phyloP scores from a whole-genome alignment of 2,329 filamentous ascomycete genomes.

The Cadophora sp. region DNA sequence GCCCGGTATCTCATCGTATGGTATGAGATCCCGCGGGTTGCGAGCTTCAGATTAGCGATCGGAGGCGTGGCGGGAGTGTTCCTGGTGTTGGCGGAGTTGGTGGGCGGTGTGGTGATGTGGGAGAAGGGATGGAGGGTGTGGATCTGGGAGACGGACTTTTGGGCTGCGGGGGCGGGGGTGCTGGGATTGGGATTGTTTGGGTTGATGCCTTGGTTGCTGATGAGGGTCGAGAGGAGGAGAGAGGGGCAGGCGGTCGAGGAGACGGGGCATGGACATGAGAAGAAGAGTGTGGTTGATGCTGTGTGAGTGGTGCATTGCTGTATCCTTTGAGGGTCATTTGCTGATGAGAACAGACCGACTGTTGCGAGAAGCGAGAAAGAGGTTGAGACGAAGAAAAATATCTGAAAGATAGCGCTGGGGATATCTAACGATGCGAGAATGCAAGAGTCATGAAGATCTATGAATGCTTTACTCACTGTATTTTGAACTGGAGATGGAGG shows the following conservation, averaged over 20 bases:
- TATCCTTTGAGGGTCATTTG: background rate
- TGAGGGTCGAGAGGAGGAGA: conserved; percentile 39
- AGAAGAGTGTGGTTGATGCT: conserved; percentile 28
- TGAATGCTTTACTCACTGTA: background rate
- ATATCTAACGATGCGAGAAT: background rate
- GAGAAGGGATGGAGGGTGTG: conserved; percentile 33
- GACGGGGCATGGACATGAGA: conserved; percentile 38
- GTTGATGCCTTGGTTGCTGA: conserved; percentile 40
- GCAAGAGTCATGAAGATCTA: background rate
- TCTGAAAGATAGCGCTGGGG: background rate
- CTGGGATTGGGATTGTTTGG: conserved; percentile 31
- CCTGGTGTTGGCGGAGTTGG: conserved; percentile 35
- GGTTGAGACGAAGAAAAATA: background rate
- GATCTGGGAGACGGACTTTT: conserved; percentile 32
- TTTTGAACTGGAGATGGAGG: background rate
- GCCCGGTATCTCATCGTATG: conserved; percentile 38
- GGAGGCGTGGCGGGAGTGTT: conserved; percentile 40
- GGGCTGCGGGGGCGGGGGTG: conserved; percentile 26
- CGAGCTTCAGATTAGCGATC: conserved; percentile 43
- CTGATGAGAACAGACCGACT: background rate
- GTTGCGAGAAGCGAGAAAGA: background rate
- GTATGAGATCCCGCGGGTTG: conserved; percentile 42
- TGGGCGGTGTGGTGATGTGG: conserved; percentile 30
- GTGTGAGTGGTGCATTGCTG: conserved; percentile 28
- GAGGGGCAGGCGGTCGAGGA: conserved; percentile 40